These are phyloP conservation scores for Cladosporium sp. DNA, from an alignment of 2,329 filamentous ascomycete species.

Conservation along the genomic window DNA sequence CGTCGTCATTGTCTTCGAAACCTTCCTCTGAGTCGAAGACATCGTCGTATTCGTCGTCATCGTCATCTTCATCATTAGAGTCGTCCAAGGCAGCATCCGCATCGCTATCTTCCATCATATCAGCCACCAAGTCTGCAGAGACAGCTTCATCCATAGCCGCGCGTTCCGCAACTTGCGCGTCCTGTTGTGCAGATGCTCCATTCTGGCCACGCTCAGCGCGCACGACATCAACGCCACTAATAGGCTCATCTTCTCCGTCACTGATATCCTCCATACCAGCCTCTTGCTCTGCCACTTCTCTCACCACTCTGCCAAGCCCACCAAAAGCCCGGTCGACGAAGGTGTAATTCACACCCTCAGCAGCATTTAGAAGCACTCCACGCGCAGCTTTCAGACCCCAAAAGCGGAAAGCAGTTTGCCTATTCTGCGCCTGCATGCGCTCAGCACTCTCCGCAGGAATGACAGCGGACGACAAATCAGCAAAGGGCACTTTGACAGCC, in stretches of 20 bases:
- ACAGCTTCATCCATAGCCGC: constrained; percentile 14
- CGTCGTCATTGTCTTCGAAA: constrained; percentile 23
- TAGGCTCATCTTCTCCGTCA: constrained; percentile 15
- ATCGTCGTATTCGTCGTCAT: constrained; percentile 21
- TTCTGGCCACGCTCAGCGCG: not conserved
- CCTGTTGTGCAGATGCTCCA: not conserved
- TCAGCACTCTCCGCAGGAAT: constrained; percentile 18
- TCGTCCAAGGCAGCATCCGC: constrained; percentile 21
- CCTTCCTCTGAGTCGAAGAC: constrained; percentile 26
- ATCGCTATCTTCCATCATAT: constrained; percentile 11
- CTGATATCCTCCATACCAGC: constrained; percentile 21
- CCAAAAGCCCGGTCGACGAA: constrained; percentile 60
- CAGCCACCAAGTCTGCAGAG: constrained; percentile 12
- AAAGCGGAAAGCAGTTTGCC: constrained; percentile 44
- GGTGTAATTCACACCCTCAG: constrained; percentile 52
- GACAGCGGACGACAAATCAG: constrained; percentile 43
- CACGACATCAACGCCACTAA: constrained; percentile 20
- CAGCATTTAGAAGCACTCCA: constrained; percentile 55
- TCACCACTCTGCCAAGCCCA: constrained; percentile 46
- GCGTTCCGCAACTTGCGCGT: not conserved
- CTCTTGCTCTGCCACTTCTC: constrained; percentile 19
- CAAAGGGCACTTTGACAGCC: constrained; percentile 51
- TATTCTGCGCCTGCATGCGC: constrained; percentile 37
- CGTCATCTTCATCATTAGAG: constrained; percentile 13
- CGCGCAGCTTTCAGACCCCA: constrained; percentile 60